Evolutionary conservation across 1,284 basidiomycete genomes (phyloP).

Genomic region (Puccinia hordei): DNA sequence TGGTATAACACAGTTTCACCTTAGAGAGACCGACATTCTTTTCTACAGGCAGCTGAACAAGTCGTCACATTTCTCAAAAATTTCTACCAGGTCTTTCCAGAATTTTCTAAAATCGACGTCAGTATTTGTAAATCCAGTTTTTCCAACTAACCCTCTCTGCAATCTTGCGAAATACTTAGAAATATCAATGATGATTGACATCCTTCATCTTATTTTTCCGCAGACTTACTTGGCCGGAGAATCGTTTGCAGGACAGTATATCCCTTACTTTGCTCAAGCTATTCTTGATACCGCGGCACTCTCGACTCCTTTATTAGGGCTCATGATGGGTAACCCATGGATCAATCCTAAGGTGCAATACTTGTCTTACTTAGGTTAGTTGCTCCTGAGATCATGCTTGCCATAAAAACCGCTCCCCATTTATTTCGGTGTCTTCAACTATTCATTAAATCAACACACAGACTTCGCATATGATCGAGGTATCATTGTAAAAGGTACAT

Average conservation of each 20-base stretch:
- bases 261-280: conserved; percentile 80
- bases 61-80: conserved; percentile 80
- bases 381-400: conserved; percentile 75
- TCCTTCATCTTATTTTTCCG: not conserved
- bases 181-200: not conserved
- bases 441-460: not conserved
- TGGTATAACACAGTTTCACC: not conserved
- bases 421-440: not conserved
- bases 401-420: conserved; percentile 66
- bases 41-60: conserved; percentile 70
- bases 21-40: not conserved
- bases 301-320: conserved; percentile 68
- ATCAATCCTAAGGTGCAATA: conserved; percentile 88
- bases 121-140: conserved; percentile 24
- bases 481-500: conserved; percentile 36
- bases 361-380: conserved; percentile 83
- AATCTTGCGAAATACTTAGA: not conserved
- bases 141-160: not conserved
- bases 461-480: conserved; percentile 42
- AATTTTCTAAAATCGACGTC: conserved; percentile 73
- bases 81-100: conserved; percentile 88
- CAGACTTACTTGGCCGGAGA: conserved; percentile 87
- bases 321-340: conserved; percentile 96
- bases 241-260: conserved; percentile 98
- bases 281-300: conserved; percentile 49